Evolutionary conservation across 148 eudicot species (phyloP).

Genomic region (Oxyria digyna): DNA sequence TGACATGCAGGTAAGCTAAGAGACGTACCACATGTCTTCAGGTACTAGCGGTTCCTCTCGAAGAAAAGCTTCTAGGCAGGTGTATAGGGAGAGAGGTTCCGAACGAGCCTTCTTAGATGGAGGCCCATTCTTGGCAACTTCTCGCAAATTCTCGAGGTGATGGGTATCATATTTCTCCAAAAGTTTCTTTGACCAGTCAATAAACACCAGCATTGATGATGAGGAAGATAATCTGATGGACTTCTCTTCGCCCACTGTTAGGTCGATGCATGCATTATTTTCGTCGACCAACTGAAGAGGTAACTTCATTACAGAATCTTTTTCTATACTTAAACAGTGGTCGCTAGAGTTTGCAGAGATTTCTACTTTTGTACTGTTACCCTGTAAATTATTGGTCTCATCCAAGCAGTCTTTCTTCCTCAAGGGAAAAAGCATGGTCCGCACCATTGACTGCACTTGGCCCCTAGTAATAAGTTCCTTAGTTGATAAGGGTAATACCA

Average conservation of each 20-base stretch:
- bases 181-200: constrained; percentile 88
- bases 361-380: constrained; percentile 21
- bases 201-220: constrained; percentile 53
- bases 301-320: constrained; percentile 28
- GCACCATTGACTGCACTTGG: constrained; percentile 69
- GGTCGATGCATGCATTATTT: constrained; percentile 68
- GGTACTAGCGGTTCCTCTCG: constrained; percentile 98
- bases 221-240: constrained; percentile 60
- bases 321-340: constrained; percentile 23
- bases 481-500: constrained; percentile 61
- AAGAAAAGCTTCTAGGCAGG: constrained; percentile 88
- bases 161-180: constrained; percentile 56
- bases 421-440: constrained; percentile 71
- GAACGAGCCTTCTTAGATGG: constrained; percentile 73
- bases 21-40: constrained; percentile 95
- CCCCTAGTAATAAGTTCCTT: constrained; percentile 61
- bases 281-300: constrained; percentile 86
- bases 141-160: constrained; percentile 75
- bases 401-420: constrained; percentile 28
- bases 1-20: constrained; percentile 6
- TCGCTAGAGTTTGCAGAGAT: constrained; percentile 18
- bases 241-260: constrained; percentile 72
- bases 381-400: constrained; percentile 17
- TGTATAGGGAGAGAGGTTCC: constrained; percentile 86
- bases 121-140: constrained; percentile 60